A percentile compares a stretch with the other conserved stretches of the same genome.
Evolutionary conservation across 78 protist genomes (phyloP).

Genomic region (Pirum gemmata): DNA sequence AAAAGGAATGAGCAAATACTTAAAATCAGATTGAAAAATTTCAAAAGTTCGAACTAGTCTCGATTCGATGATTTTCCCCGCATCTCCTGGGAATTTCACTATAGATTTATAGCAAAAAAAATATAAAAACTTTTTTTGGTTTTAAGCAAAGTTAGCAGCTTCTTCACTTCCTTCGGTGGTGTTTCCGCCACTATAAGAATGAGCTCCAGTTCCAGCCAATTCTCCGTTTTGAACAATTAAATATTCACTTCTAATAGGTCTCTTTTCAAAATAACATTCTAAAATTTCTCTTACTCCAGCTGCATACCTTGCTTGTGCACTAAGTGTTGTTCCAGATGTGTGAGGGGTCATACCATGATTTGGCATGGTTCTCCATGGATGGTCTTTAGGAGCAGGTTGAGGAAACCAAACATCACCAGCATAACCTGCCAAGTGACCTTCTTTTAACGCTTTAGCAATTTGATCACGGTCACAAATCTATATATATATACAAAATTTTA

Average conservation of each 20-base stretch:
- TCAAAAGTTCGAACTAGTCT: too few species aligned
- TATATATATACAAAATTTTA: too few species aligned
- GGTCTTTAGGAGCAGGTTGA: conserved; percentile 48
- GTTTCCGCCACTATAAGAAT: conserved; percentile 28
- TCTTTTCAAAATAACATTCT: conserved; percentile 6
- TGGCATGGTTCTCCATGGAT: conserved; percentile 56
- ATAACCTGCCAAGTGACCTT: conserved; percentile 54
- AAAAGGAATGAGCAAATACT: too few species aligned
- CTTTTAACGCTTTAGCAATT: conserved; percentile 34
- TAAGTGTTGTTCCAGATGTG: conserved; percentile 42
- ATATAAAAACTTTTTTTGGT: too few species aligned
- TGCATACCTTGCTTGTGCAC: conserved; percentile 53
- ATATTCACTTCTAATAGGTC: conserved; percentile 12
- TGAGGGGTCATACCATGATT: conserved; percentile 53
- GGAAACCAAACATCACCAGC: conserved; percentile 61
- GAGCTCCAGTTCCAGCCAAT: conserved; percentile 29
- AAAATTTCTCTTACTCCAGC: conserved; percentile 39
- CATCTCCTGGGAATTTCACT: too few species aligned
- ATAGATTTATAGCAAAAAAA: too few species aligned
- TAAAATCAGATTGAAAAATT: too few species aligned
- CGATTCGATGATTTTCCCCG: too few species aligned
- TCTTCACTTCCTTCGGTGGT: conserved; percentile 27
- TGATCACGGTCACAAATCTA: conserved; percentile 42
- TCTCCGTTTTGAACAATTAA: conserved; percentile 28
- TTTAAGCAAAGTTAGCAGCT: too few species aligned